Percentiles rank a stretch among this genome's conserved stretches.
Evolutionary conservation across 805 yeast genomes (phyloP).

Genomic region (Nakazawaea ishiwadae): DNA sequence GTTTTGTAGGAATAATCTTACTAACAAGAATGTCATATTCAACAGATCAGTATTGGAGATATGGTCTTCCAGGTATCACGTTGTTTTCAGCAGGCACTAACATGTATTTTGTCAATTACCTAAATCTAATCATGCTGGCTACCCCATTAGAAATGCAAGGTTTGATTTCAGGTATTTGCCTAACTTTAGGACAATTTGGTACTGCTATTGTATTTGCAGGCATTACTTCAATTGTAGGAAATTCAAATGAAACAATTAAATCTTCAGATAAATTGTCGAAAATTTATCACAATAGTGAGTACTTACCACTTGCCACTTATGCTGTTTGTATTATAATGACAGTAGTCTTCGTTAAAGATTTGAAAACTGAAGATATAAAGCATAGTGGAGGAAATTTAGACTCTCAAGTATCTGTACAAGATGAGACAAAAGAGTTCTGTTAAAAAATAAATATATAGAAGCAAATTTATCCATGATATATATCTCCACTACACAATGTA

Average conservation of each 20-base stretch:
- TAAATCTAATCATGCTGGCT: conserved; percentile 24
- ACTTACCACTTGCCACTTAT: background rate
- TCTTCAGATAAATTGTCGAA: background rate
- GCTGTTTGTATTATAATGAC: background rate
- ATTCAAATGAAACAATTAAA: background rate
- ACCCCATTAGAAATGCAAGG: conserved; percentile 36
- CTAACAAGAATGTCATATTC: background rate
- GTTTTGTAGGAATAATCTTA: background rate
- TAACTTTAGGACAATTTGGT: conserved; percentile 31
- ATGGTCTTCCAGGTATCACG: background rate
- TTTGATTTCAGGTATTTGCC: conserved; percentile 32
- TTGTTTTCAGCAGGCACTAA: conserved; percentile 16
- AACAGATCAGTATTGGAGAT: background rate
- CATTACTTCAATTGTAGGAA: conserved; percentile 23
- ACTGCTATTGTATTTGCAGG: conserved; percentile 25
- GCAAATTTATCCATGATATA: no score
- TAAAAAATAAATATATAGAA: no score
- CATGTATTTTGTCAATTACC: conserved; percentile 29
- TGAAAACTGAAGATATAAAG: background rate
- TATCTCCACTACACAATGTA: no score
- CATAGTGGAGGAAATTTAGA: background rate
- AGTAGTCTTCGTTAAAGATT: background rate
- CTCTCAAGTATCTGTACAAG: no score
- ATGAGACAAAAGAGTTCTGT: no score
- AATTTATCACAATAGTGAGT: background rate